A percentile compares a stretch with the other conserved stretches of the same genome.
phyloP scores from a whole-genome alignment of 768 basidiomycete species.

The Pilatotrama ljubarskyi region DNA sequence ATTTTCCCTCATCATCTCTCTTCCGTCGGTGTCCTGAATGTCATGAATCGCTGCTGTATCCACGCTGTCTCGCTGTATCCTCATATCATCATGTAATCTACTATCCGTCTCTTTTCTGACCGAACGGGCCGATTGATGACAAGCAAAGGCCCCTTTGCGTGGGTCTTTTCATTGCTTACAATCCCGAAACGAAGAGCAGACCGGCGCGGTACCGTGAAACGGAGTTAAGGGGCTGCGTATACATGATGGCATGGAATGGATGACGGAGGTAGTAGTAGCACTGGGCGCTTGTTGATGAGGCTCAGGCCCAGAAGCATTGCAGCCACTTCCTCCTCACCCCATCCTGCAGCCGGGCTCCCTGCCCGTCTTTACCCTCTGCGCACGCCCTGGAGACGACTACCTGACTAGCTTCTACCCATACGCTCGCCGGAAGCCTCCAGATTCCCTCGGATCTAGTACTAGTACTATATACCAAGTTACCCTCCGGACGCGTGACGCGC shows the following conservation, averaged over 20 bases:
- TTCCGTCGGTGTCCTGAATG: not conserved
- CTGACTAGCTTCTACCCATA: not conserved
- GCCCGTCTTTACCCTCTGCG: not conserved
- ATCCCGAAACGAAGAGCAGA: too few species aligned
- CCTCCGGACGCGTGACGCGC: conserved; percentile 8
- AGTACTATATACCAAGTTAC: not conserved
- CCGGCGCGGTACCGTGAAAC: too few species aligned
- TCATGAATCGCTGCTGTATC: conserved; percentile 14
- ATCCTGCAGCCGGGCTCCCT: not conserved
- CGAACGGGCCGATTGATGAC: too few species aligned
- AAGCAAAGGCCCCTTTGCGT: too few species aligned
- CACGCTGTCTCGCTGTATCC: conserved; percentile 4
- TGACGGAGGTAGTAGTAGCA: not conserved
- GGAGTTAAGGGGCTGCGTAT: not conserved
- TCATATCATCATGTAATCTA: conserved; percentile 9
- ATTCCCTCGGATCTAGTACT: not conserved
- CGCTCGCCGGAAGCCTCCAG: not conserved
- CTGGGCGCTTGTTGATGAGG: conserved; percentile 2
- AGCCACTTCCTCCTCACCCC: conserved; percentile 11
- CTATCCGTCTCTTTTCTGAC: not conserved
- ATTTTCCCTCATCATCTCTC: not conserved
- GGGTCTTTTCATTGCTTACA: too few species aligned
- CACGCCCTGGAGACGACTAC: not conserved
- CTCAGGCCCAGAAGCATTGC: conserved; percentile 20
- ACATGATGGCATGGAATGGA: not conserved